phyloP scores from a whole-genome alignment of 208 protist species.

The Trypanosoma rangeli region DNA sequence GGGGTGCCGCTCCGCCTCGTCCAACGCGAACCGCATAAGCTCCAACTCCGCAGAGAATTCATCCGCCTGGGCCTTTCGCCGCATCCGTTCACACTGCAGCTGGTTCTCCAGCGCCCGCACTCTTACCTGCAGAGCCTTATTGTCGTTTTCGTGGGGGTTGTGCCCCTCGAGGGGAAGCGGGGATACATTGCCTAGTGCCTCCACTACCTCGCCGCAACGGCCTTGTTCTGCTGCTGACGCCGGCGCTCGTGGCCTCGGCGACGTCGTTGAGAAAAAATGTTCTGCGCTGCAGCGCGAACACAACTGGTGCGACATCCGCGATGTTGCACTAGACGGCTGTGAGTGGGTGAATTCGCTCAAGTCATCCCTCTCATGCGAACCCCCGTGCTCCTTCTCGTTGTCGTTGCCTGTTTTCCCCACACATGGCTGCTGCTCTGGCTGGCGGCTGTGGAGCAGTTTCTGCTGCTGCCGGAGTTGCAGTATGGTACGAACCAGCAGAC shows the following conservation, averaged over 20 bases:
- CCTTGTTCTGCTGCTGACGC: too few species aligned
- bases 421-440: neutral
- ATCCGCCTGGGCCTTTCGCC: conserved; percentile 29
- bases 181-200: neutral
- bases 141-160: neutral
- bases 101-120: conserved; percentile 46
- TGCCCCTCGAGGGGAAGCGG: neutral
- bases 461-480: conserved; percentile 35
- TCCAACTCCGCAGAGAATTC: conserved; percentile 39
- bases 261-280: neutral
- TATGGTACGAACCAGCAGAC: conserved; percentile 43
- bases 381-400: neutral
- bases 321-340: neutral
- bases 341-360: neutral
- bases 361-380: neutral
- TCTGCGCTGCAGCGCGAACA: neutral
- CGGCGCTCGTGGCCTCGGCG: too few species aligned
- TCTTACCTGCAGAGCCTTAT: conserved; percentile 33
- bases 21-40: conserved; percentile 28
- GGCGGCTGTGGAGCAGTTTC: neutral
- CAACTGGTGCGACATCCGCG: neutral
- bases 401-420: neutral
- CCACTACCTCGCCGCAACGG: neutral
- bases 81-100: conserved; percentile 37
- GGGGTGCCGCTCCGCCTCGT: conserved; percentile 17